Conservation (phyloP, 352 stramenopile species). For the Phytophthora cryptogea region DNA sequence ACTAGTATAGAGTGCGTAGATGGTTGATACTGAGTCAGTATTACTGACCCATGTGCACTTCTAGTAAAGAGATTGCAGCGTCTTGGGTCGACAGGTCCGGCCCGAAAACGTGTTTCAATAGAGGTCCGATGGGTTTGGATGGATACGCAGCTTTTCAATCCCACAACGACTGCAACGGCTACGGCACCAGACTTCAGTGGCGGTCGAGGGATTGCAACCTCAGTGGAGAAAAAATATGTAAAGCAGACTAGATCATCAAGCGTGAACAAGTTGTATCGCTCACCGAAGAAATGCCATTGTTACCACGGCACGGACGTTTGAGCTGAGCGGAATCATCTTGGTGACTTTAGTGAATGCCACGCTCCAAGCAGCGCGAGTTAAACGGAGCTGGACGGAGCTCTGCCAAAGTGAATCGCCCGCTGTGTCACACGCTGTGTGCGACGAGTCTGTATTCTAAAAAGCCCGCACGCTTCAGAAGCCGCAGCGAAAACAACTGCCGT, state of each 20-base stretch:
- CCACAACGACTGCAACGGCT: background rate
- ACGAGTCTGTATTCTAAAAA: background rate
- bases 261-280: background rate
- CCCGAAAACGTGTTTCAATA: background rate
- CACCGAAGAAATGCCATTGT: too few relatives aligned
- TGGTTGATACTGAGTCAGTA: too few relatives aligned
- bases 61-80: background rate
- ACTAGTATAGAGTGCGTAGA: too few relatives aligned
- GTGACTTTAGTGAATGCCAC: too few relatives aligned
- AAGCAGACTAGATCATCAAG: background rate
- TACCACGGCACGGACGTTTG: too few relatives aligned
- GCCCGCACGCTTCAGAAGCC: background rate
- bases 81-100: background rate
- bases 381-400: too few relatives aligned
- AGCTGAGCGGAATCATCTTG: too few relatives aligned
- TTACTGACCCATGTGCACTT: too few relatives aligned
- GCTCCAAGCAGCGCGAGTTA: too few relatives aligned
- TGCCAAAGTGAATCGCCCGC: background rate
- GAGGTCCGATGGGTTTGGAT: conserved; percentile 4
- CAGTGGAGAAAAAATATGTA: background rate
- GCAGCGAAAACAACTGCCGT: background rate
- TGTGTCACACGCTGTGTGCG: background rate
- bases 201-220: background rate
- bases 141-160: conserved; percentile 1
- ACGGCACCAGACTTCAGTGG: background rate